Percentiles rank a stretch among this genome's conserved stretches.
Evolutionary conservation across 306 rosid species (phyloP).

Genomic region (Calophaca sinica): DNA sequence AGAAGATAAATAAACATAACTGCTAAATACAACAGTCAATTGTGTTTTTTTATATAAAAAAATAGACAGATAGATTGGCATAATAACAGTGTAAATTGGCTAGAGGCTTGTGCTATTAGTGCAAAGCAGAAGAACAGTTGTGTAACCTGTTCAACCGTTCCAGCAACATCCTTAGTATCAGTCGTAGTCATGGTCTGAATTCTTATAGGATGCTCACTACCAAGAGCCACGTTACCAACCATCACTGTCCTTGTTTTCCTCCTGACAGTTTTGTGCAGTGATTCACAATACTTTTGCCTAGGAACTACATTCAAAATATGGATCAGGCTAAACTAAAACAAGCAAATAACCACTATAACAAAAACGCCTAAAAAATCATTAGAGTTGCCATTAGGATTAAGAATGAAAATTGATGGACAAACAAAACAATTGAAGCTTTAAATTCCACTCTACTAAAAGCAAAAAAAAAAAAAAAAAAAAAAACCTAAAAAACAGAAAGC

Average conservation of each 20-base stretch:
- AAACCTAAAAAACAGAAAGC: neutral
- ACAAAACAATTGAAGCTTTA: constrained; percentile 27
- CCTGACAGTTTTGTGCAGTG: constrained; percentile 80
- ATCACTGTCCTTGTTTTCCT: constrained; percentile 93
- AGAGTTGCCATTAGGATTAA: constrained; percentile 3
- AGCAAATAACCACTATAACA: constrained; percentile 11
- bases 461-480: neutral
- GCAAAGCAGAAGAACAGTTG: constrained; percentile 35
- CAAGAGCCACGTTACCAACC: constrained; percentile 89
- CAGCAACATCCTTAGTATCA: constrained; percentile 92
- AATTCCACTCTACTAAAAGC: no score
- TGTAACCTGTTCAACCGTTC: constrained; percentile 91
- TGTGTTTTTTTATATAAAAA: neutral
- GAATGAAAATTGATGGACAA: neutral
- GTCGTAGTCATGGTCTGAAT: constrained; percentile 99
- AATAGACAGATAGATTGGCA: neutral
- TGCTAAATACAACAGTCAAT: neutral
- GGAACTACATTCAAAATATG: constrained; percentile 72
- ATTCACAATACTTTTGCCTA: constrained; percentile 90
- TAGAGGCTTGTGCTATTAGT: neutral
- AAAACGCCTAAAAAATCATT: constrained; percentile 18
- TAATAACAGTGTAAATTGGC: neutral
- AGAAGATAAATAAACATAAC: constrained; percentile 38
- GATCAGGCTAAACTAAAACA: constrained; percentile 44
- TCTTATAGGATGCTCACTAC: constrained; percentile 96